Base-by-base conservation (phyloP, 176 grass and related monocot genomes). In the Paspalum notatum region DNA sequence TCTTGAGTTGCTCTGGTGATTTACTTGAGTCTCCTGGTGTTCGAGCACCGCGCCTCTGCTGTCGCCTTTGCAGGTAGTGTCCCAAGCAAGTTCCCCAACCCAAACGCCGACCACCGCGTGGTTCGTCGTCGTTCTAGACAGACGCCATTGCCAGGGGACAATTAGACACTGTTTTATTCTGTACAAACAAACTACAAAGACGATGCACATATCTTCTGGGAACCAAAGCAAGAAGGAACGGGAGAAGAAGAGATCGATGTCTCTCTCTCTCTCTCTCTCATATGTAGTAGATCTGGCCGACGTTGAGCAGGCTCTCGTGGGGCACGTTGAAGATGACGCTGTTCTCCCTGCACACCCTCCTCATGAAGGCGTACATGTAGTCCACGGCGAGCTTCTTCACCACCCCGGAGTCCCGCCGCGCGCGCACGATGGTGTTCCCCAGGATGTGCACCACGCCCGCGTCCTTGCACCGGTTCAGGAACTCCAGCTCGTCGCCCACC, bases 391-490 rank as follows among this genome's bases (percentile, higher is more conserved):
- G 2, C 87, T 57, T 99, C 85, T 99, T 99, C 12, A 95, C n/a
- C 51, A 93, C 64, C 38, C 88, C 85, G 2, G 96, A 86, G 75
- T 95, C 88, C 60, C 96, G 74, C 58, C 87, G 85, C 26, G 96
- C 88, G 1, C 86, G 86, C 75, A 98, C 90, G 26, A 98, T 79
- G 11, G 96, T 98, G 80, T 98, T 98, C 84, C 96, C 96, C 3
- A 98, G 91, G 32, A 98, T 98, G 87, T 98, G 96, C 42, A 98
- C 96, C 9, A 98, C 93, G 22, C 93, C 96, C 11, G 96, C 86
- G 58, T 99, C 93, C 85, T 69, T 95, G 69, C 96, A 99, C 54
- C 75, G 72, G 85, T 99, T 93, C 84, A 99, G 71, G 84, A 91
- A 99, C 47, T 93, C 96, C 57, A 99, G 45, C 69, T 99, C 96